These are phyloP conservation scores for Solanum dulcamara DNA, from an alignment of 257 asterid species.

Conservation along the genomic window DNA sequence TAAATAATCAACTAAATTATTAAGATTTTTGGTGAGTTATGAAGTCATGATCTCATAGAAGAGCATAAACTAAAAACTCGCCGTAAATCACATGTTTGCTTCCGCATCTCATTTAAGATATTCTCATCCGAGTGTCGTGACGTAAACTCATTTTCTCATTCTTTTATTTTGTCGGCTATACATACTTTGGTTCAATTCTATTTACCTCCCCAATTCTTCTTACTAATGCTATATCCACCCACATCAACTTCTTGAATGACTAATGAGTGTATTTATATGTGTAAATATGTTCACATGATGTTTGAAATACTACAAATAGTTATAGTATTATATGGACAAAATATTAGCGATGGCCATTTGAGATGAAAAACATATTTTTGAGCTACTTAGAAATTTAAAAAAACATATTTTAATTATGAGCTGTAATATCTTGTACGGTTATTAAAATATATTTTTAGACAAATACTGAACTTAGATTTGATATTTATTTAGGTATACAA, in stretches of 20 bases:
- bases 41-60: neutral
- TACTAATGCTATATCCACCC: neutral
- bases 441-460: neutral
- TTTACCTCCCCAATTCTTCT: neutral
- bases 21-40: neutral
- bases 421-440: neutral
- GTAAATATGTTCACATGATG: neutral
- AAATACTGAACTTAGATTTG: neutral
- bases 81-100: constrained; percentile 12
- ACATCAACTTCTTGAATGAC: neutral
- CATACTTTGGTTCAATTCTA: neutral
- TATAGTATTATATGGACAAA: neutral
- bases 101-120: constrained; percentile 26
- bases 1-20: neutral
- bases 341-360: neutral
- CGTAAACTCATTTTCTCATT: constrained; percentile 8
- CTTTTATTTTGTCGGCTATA: neutral
- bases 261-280: neutral
- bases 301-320: neutral
- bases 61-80: neutral
- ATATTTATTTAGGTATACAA: neutral
- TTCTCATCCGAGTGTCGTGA: constrained; percentile 16
- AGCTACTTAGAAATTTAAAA: neutral
- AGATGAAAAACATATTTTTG: neutral
- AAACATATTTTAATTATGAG: neutral